phyloP scores from a whole-genome alignment of 2,329 filamentous ascomycete species.

The Pseudocercospora musae region DNA sequence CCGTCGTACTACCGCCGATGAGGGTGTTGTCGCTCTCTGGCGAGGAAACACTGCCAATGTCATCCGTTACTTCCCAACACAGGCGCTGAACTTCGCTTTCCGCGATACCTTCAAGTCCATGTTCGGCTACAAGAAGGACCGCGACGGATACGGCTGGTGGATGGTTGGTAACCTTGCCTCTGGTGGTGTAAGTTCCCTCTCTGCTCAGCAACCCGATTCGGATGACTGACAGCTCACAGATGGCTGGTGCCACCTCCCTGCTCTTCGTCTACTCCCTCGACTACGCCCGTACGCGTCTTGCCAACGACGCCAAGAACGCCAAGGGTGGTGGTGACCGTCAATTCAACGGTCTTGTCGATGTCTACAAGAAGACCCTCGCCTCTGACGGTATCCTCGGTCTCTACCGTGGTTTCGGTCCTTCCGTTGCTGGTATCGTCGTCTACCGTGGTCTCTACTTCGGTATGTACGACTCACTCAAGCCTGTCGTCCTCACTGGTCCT shows the following conservation, averaged over 20 bases:
- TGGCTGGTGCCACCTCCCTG: slow-evolving; percentile 98
- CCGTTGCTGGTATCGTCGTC: slow-evolving; percentile 97
- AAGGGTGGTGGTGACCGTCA: slow-evolving; percentile 96
- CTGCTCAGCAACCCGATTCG: neutral
- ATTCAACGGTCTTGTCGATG: slow-evolving; percentile 99
- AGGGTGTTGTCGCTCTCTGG: slow-evolving; percentile 96
- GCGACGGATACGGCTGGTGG: slow-evolving; percentile 97
- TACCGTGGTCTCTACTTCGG: slow-evolving; percentile 99
- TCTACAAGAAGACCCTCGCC: slow-evolving; percentile 99
- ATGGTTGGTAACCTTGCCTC: slow-evolving; percentile 99
- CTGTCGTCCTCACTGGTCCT: slow-evolving; percentile 83
- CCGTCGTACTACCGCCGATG: slow-evolving; percentile 79
- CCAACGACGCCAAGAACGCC: slow-evolving; percentile 99
- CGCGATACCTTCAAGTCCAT: slow-evolving; percentile 99
- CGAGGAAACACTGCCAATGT: slow-evolving; percentile 99
- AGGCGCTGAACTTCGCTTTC: slow-evolving; percentile 99
- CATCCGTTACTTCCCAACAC: slow-evolving; percentile 99
- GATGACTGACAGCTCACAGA: slow-evolving; percentile 45
- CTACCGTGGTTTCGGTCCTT: slow-evolving; percentile 99
- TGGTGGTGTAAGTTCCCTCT: slow-evolving; percentile 77
- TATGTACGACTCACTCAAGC: slow-evolving; percentile 99
- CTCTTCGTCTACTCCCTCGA: slow-evolving; percentile 99
- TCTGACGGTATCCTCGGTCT: slow-evolving; percentile 99
- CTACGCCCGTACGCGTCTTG: slow-evolving; percentile 99
- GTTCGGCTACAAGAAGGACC: slow-evolving; percentile 99